A percentile compares a stretch with the other conserved stretches of the same genome.
These are phyloP conservation scores for Diaporthe sp. DNA, from an alignment of 2,329 filamentous ascomycete genomes.

Conservation along the genomic window DNA sequence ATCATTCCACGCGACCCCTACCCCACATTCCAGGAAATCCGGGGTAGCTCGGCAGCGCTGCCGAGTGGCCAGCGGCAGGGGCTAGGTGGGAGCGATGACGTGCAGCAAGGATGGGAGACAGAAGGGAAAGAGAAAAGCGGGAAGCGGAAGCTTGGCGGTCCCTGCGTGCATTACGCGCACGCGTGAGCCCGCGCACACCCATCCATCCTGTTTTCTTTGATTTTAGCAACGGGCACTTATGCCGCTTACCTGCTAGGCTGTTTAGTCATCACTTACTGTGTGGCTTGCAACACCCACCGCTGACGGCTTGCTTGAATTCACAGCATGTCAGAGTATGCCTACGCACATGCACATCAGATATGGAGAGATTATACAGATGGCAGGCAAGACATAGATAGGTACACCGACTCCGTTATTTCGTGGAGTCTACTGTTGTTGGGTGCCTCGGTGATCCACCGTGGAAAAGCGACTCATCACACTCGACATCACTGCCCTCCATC, in stretches of 20 bases:
- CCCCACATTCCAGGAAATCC: neutral
- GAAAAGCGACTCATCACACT: neutral
- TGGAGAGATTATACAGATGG: neutral
- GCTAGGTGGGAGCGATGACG: neutral
- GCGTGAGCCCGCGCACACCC: neutral
- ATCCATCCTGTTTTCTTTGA: no score
- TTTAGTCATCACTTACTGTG: neutral
- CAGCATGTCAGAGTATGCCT: neutral
- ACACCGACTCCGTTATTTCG: no score
- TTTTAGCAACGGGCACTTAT: conserved; percentile 28
- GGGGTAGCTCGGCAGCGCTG: conserved; percentile 15
- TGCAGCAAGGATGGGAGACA: conserved; percentile 4
- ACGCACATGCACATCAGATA: neutral
- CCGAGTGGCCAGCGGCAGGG: neutral
- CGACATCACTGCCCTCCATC: neutral
- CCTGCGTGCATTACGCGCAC: conserved; percentile 15
- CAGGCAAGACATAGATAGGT: neutral
- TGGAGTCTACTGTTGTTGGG: neutral
- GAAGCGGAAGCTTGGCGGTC: conserved; percentile 24
- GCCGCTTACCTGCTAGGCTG: neutral
- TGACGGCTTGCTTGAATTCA: neutral
- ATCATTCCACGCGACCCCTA: neutral
- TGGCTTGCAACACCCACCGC: neutral
- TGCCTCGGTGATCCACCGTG: no score
- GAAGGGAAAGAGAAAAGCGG: neutral